phyloP scores from a whole-genome alignment of 495 filamentous ascomycete species.

The Terfezia claveryi region DNA sequence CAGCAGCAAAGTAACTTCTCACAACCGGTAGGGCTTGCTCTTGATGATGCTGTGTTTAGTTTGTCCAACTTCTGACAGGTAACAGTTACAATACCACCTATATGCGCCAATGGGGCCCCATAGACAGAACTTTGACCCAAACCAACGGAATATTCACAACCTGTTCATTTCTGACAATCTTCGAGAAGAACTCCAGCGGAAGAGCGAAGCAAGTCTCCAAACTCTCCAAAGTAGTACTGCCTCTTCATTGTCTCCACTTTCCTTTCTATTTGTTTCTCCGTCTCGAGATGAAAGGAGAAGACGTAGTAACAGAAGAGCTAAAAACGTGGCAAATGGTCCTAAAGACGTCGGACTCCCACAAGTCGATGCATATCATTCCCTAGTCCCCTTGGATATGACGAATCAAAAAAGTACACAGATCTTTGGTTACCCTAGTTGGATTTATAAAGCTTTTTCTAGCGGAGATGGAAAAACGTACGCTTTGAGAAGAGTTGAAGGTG shows the following conservation, averaged over 20 bases:
- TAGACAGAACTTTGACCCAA: slow-evolving; percentile 50
- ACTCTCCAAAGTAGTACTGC: slow-evolving; percentile 47
- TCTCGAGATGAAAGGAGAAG: not conserved
- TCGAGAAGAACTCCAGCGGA: slow-evolving; percentile 74
- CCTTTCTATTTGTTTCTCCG: not conserved
- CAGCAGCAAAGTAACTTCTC: slow-evolving; percentile 29
- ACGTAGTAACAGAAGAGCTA: not conserved
- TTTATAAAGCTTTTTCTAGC: slow-evolving; percentile 82
- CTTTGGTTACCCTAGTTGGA: slow-evolving; percentile 75
- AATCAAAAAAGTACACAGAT: slow-evolving; percentile 49
- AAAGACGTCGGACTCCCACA: slow-evolving; percentile 33
- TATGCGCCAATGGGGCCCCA: slow-evolving; percentile 76
- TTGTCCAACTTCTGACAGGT: slow-evolving; percentile 16
- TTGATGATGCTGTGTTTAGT: slow-evolving; percentile 1
- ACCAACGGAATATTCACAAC: slow-evolving; percentile 67
- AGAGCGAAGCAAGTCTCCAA: slow-evolving; percentile 63
- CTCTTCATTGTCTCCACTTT: not conserved
- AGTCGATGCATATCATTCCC: slow-evolving; percentile 70
- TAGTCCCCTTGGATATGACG: slow-evolving; percentile 71
- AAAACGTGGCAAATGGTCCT: slow-evolving; percentile 21
- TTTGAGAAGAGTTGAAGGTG: slow-evolving; percentile 65
- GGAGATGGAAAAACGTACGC: slow-evolving; percentile 71
- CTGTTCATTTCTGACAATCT: slow-evolving; percentile 72
- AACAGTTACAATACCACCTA: slow-evolving; percentile 60
- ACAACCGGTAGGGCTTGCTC: slow-evolving; percentile 39